A percentile compares a stretch with the other conserved stretches of the same genome.
Conservation (phyloP, 2,329 filamentous ascomycete species). For the Pochonia chlamydosporia region DNA sequence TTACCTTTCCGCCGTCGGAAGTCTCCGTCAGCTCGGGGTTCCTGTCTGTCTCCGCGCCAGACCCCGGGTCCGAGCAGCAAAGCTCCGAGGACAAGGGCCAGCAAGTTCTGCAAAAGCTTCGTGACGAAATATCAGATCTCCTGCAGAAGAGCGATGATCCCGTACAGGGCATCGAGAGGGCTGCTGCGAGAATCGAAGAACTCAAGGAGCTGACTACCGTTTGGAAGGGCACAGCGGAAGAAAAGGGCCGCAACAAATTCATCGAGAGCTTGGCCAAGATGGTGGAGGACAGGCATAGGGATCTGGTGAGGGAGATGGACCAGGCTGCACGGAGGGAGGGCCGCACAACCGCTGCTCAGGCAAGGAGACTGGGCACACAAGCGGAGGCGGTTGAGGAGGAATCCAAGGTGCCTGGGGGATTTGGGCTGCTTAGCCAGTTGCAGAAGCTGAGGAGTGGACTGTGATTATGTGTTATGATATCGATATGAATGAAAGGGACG, state of each 20-base stretch:
- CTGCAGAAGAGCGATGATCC: conserved; percentile 53
- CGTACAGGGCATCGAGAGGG: conserved; percentile 65
- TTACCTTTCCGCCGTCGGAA: conserved; percentile 85
- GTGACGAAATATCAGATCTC: conserved; percentile 65
- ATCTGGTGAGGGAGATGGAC: conserved; percentile 47
- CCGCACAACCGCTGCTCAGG: conserved; percentile 24
- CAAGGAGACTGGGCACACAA: conserved; percentile 24
- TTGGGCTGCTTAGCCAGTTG: conserved; percentile 57
- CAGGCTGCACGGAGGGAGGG: conserved; percentile 31
- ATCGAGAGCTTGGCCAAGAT: conserved; percentile 75
- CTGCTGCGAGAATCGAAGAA: conserved; percentile 67
- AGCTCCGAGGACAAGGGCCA: conserved; percentile 83
- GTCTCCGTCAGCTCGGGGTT: conserved; percentile 78
- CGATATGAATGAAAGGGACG: background rate
- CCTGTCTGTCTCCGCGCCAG: conserved; percentile 83
- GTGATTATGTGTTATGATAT: conserved; percentile 18
- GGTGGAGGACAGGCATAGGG: conserved; percentile 68
- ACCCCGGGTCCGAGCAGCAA: conserved; percentile 56
- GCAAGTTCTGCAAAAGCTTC: conserved; percentile 65
- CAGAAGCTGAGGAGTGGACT: conserved; percentile 54
- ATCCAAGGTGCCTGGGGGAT: conserved; percentile 42
- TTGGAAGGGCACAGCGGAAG: conserved; percentile 95
- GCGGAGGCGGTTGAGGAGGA: conserved; percentile 27
- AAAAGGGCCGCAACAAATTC: conserved; percentile 75
- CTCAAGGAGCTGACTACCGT: conserved; percentile 71